These are phyloP conservation scores for Boletus holoroseus DNA, from an alignment of 1,284 basidiomycete species.

Conservation along the genomic window DNA sequence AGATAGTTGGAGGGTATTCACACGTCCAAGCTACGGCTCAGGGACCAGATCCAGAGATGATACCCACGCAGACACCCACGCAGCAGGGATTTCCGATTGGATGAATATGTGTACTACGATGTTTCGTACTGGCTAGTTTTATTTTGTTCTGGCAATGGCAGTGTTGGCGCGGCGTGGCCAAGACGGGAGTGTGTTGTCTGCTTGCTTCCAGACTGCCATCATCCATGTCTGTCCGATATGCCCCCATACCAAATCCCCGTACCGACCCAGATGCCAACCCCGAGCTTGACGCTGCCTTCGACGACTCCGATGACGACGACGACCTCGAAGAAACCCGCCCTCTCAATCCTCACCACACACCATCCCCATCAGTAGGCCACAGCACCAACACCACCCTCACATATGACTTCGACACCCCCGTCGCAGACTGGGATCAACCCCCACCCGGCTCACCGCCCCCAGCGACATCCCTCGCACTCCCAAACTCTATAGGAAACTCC, in stretches of 20 bases:
- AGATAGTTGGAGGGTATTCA: constrained; percentile 15
- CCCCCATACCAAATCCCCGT: constrained; percentile 58
- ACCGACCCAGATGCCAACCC: constrained; percentile 47
- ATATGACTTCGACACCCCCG: constrained; percentile 82
- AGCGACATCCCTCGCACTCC: constrained; percentile 56
- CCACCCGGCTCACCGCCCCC: constrained; percentile 82
- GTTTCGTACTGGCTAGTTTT: background rate
- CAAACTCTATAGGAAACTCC: constrained; percentile 72
- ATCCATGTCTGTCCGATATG: constrained; percentile 71
- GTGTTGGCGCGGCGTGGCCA: constrained; percentile 9
- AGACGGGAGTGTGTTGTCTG: background rate
- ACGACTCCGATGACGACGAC: constrained; percentile 65
- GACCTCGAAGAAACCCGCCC: constrained; percentile 50
- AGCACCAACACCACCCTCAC: constrained; percentile 36
- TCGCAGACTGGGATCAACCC: constrained; percentile 69
- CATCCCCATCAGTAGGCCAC: constrained; percentile 26
- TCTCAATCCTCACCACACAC: constrained; percentile 38
- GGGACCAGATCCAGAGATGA: constrained; percentile 13
- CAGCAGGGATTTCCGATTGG: constrained; percentile 25
- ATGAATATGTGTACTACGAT: background rate
- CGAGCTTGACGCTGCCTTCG: constrained; percentile 75
- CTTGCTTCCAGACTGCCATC: constrained; percentile 1
- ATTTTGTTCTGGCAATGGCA: constrained; percentile 8
- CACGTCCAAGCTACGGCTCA: constrained; percentile 12
- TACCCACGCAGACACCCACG: constrained; percentile 13